Percentiles rank a stretch among this genome's conserved stretches.
Evolutionary conservation across 352 stramenopile genomes (phyloP).

Genomic region (Phytophthora nicotianae): DNA sequence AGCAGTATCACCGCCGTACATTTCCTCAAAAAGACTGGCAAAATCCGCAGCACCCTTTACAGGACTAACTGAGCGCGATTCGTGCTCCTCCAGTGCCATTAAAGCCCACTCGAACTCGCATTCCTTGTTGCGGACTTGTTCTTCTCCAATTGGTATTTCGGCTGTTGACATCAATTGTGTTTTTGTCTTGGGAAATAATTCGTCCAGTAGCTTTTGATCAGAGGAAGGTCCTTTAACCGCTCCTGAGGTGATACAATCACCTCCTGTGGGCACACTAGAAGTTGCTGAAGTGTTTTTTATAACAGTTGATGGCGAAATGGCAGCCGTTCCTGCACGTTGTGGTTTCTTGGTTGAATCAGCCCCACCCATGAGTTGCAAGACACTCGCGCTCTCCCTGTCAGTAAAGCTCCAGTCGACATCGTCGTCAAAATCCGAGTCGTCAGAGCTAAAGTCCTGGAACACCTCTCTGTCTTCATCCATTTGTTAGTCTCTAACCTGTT

Average conservation of each 20-base stretch:
- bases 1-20: conserved; percentile 24
- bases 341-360: conserved; percentile 11
- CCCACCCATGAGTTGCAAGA: conserved; percentile 52
- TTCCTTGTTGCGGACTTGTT: not conserved
- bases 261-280: not conserved
- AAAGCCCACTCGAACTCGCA: conserved; percentile 30
- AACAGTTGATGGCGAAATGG: not conserved
- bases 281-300: not conserved
- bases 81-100: conserved; percentile 29
- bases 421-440: conserved; percentile 40
- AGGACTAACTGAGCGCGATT: conserved; percentile 9
- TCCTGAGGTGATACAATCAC: not conserved
- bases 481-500: not conserved
- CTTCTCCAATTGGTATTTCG: not conserved
- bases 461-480: conserved; percentile 34
- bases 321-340: not conserved
- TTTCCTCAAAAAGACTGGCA: conserved; percentile 34
- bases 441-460: conserved; percentile 59
- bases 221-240: not conserved
- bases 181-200: conserved; percentile 28
- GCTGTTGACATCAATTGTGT: not conserved
- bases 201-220: conserved; percentile 26
- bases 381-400: conserved; percentile 45
- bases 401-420: conserved; percentile 31
- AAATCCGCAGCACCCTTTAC: conserved; percentile 12